phyloP scores from a whole-genome alignment of 768 basidiomycete species.

The Pulveroboletus sp. region DNA sequence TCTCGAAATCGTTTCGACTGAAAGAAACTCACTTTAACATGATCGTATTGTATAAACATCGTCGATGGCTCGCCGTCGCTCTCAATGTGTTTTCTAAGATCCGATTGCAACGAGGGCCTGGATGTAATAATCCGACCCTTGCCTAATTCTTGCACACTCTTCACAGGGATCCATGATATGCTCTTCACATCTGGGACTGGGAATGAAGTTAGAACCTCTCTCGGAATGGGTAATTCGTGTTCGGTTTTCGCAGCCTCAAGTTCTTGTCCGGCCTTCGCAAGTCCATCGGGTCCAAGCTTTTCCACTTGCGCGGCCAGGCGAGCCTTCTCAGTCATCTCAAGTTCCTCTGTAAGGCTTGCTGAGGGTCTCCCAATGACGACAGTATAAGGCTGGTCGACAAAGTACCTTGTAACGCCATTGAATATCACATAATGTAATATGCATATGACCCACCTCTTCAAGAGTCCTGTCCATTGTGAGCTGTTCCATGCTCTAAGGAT shows the following conservation, averaged over 20 bases:
- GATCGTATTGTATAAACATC: constrained; percentile 92
- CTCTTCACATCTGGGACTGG: constrained; percentile 87
- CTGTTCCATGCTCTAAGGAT: constrained; percentile 66
- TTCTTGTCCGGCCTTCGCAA: constrained; percentile 60
- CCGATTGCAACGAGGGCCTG: constrained; percentile 31
- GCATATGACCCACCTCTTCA: constrained; percentile 57
- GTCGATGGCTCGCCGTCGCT: constrained; percentile 65
- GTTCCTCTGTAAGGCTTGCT: constrained; percentile 68
- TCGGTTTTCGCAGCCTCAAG: constrained; percentile 83
- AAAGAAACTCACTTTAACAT: constrained; percentile 62
- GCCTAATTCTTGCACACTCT: constrained; percentile 61
- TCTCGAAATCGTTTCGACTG: background rate
- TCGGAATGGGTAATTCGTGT: constrained; percentile 79
- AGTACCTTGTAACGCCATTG: constrained; percentile 53
- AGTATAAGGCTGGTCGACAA: constrained; percentile 63
- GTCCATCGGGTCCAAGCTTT: constrained; percentile 73
- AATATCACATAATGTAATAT: constrained; percentile 7
- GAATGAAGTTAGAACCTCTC: constrained; percentile 75
- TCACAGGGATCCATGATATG: constrained; percentile 87
- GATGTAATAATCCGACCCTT: constrained; percentile 36
- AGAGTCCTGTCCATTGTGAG: constrained; percentile 69
- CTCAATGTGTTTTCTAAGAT: constrained; percentile 59
- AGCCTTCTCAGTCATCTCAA: constrained; percentile 77
- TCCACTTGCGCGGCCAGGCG: constrained; percentile 67
- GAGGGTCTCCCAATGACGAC: constrained; percentile 90